Conservation (phyloP, 2,329 filamentous ascomycete species). For the Sporothrix schenckii region DNA sequence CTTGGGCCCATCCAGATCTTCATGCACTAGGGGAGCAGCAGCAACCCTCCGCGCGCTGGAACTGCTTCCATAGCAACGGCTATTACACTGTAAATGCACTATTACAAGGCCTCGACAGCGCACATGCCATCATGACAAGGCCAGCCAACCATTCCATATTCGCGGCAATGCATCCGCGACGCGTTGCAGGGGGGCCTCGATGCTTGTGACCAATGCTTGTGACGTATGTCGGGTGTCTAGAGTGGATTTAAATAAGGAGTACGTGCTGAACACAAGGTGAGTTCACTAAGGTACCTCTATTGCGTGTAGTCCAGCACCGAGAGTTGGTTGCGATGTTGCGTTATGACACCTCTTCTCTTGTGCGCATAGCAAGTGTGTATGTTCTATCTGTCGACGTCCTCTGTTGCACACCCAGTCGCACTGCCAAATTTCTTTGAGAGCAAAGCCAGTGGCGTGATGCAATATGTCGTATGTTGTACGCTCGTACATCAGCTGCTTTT, state of each 20-base stretch:
- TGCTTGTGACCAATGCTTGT: neutral
- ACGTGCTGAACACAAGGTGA: neutral
- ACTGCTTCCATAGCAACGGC: slow-evolving; percentile 20
- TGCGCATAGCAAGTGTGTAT: neutral
- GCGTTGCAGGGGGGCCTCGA: neutral
- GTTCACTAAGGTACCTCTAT: neutral
- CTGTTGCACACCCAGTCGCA: neutral
- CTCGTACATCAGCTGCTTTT: neutral
- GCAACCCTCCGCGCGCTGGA: slow-evolving; percentile 14
- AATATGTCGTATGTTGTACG: neutral
- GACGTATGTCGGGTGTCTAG: neutral
- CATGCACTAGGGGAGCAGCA: slow-evolving; percentile 18
- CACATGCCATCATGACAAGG: neutral
- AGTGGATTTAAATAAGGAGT: too few species aligned
- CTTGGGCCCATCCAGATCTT: neutral
- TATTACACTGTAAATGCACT: neutral
- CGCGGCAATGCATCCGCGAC: slow-evolving; percentile 1
- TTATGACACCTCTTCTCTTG: too few species aligned
- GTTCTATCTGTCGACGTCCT: too few species aligned
- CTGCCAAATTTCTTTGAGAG: neutral
- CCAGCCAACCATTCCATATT: slow-evolving; percentile 3
- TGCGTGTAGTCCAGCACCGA: neutral
- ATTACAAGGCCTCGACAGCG: neutral
- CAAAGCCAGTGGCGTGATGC: neutral
- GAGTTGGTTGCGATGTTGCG: too few species aligned